Base-by-base conservation (phyloP, 129 eudicot genomes). In the Centrapalus pauciflorus region DNA sequence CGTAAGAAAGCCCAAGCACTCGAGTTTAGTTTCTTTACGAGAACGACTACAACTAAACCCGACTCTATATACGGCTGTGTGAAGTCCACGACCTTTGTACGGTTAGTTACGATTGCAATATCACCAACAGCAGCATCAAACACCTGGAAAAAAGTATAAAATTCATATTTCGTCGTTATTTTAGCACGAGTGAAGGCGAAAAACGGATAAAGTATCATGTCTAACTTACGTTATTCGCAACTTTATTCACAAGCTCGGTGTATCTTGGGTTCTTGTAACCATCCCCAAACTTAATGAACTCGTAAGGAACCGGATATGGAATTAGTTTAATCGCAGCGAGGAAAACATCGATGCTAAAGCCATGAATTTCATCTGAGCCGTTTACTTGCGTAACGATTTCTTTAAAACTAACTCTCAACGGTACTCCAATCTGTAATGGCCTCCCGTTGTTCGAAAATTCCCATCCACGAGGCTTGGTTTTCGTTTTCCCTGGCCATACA, bases 111-210 rank as follows among this genome's bases (percentile, higher is more conserved):
- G 32, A 93, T 93, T 37, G 99, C 86, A 32, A 86, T 82, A 76
- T 93, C 99, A 27, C 99, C 99, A 30, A 93, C 91, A 61, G 64
- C 96, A 69, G 93, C 99, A 82, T 93, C 96, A 76, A 80, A 86
- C 5, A 55, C 86, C 99, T 93, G 48, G n/a, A n/a, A n/a, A n/a
- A n/a, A n/a, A n/a, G n/a, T 37, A 71, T 1, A 43, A 55, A 26
- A 66, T 20, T 33, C 14, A 66, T 9, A 52, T 48, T 64, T 23
- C 38, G 14, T 29, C n/a, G 5, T 55, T 55, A 25, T 56, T 9
- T 5, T 10, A 13, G 41, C 19, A n/a, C 5, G 37, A 13, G 63
- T 13, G n/a, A 9, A 14, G 63, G 11, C 3, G 7, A 7, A 1
- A 9, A 51, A 20, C n/a, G 10, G 32, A 51, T 52, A 26, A n/a